Evolutionary conservation across 345 rosid species (phyloP), one percentile per base, ranked within the genome.

Genomic region (Erysimum cheiranthoides): DNA sequence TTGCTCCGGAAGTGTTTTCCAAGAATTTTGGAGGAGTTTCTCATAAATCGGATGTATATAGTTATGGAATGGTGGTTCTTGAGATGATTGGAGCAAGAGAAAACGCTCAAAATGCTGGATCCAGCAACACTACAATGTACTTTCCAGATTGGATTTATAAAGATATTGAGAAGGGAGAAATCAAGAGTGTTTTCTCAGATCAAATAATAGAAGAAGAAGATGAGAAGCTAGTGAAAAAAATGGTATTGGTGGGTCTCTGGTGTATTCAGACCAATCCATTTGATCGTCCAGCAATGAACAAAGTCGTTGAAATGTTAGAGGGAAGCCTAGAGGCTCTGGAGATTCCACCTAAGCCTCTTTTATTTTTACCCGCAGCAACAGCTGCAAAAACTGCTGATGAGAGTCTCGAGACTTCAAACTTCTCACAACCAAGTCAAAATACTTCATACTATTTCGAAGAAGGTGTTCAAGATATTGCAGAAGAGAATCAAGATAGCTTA

Each of bases 61-160:
- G 88, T 47, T 85, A 85, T 12, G 87, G 87, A 71, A 87, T 83
- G 85, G 76, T 87, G 78, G 79, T 83, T 49, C 75, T 83, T 16
- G 78, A 80, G 39, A 83, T 87, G 84, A 70, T 85, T 39, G 84
- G 82, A 13, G 83, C 74, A 50, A 80, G 74, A 35, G 72, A 74
- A 14, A 64, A 10, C 18, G 52, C 51, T 71, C 43, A 32, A 65
- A 35, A 43, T 4, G 5, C 8, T 46, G 60, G 8, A 36, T 47
- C 73, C 10, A 38, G 66, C n/a, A 66, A 57, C 4, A 10, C 2
- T 38, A 65, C 78, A 38, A 58, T 53, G 64, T 76, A 62, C 21
- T 76, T 76, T 18, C 75, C 80, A 2, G 70, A 76, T 13, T 76
- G 80, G 80, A 70, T 76, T 14, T 70, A 69, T 61, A 61, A 38